Evolutionary conservation across 108 stramenopile genomes (phyloP), one percentile per base, ranked within the genome.

Genomic region (Nitzschia putrida): DNA sequence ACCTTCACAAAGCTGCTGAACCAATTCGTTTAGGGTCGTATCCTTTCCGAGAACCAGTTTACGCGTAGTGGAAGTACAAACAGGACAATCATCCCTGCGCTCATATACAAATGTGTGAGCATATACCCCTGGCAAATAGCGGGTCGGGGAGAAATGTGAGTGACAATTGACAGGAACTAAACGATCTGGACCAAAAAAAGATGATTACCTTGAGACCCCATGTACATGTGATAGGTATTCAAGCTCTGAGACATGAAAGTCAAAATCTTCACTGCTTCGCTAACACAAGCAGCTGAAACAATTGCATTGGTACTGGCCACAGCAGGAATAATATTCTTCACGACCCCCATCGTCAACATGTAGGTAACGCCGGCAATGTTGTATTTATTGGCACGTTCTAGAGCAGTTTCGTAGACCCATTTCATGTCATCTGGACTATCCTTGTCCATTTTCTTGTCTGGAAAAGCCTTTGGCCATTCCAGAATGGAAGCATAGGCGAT

Each of bases 251-350:
- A 93, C 49, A 73, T 80, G 80, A 88, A 96, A 8, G 98, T 94
- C 29, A 98, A 58, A 10, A 97, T 66, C 81, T 99, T 99, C 70
- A 98, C 68, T 12, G 89, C 96, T 80, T 99, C 99, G 61, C 91
- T 88, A 45, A 95, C 96, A 72, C 98, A 98, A 8, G 88, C 92
- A 13, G 95, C 94, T 45, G 98, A 88, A 29, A 98, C 89, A 72
- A 99, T 98, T 3, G 99, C 99, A 82, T 99, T 99, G 47, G 98
- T 99, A 54, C 94, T 94, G 8, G 99, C 99, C 42, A 99, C 97
- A 21, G 99, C 99, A 41, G 98, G 98, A 64, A 99, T 98, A 55
- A 99, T 99, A 78, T 99, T 99, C 76, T 98, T 98, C 50, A 98
- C 98, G 26, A 98, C 96, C 21, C 99, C 98, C 87, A 98, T 94